These are phyloP conservation scores for Asclepias syriaca DNA, from an alignment of 257 asterid genomes.

Conservation along the genomic window DNA sequence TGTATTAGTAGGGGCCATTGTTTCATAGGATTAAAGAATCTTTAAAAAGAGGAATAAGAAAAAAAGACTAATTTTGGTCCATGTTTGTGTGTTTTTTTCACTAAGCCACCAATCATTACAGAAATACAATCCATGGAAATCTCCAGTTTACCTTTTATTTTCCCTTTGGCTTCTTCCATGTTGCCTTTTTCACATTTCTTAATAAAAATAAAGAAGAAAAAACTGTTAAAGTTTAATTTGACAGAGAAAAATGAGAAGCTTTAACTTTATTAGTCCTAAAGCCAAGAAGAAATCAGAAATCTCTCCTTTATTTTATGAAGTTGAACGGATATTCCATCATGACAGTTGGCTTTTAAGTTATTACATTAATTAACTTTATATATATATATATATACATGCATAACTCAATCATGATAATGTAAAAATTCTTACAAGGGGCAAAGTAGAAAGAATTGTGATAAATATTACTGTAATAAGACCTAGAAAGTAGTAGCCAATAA, in stretches of 20 bases:
- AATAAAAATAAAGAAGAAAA: not conserved
- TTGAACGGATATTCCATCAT: not conserved
- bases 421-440: not conserved
- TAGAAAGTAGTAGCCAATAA: not conserved
- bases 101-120: not conserved
- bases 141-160: not conserved
- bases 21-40: constrained; percentile 6
- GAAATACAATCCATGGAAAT: not conserved
- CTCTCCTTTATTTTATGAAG: not conserved
- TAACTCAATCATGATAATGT: too few relatives aligned
- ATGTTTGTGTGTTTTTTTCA: not conserved
- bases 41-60: not conserved
- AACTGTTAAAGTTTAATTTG: not conserved
- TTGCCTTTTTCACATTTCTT: not conserved
- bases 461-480: not conserved
- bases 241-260: not conserved
- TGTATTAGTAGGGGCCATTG: not conserved
- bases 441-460: not conserved
- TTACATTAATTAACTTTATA: too few relatives aligned
- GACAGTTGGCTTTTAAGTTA: too few relatives aligned
- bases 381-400: too few relatives aligned
- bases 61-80: not conserved
- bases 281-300: not conserved
- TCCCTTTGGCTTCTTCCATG: not conserved
- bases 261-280: not conserved